Conservation (phyloP, 208 protist genomes). For the Naegleria lovaniensis region DNA sequence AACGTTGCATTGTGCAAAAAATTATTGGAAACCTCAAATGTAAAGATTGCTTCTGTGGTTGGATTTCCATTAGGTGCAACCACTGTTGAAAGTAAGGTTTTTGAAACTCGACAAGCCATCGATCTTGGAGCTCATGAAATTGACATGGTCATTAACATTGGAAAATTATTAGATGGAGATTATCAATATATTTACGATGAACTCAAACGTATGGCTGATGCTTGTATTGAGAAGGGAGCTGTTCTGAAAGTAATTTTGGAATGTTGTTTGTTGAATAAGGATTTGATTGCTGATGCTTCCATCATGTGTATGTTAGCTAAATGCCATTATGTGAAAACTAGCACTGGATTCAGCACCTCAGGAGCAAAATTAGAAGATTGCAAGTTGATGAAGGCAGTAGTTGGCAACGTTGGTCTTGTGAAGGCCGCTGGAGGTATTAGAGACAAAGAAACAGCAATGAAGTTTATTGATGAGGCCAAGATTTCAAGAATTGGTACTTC, state of each 20-base stretch:
- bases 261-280: constrained; percentile 69
- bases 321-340: constrained; percentile 87
- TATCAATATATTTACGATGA: constrained; percentile 74
- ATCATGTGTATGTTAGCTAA: constrained; percentile 70
- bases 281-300: constrained; percentile 73
- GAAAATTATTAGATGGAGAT: constrained; percentile 66
- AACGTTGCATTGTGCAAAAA: constrained; percentile 53
- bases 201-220: constrained; percentile 62
- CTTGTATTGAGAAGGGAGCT: constrained; percentile 39
- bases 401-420: constrained; percentile 63
- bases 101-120: constrained; percentile 63
- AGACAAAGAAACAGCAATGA: constrained; percentile 53
- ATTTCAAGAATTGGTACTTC: constrained; percentile 81
- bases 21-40: constrained; percentile 47
- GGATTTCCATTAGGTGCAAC: constrained; percentile 85
- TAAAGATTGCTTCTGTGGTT: constrained; percentile 61
- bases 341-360: constrained; percentile 78
- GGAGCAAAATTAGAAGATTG: constrained; percentile 75
- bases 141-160: constrained; percentile 89
- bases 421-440: constrained; percentile 85
- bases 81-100: constrained; percentile 64
- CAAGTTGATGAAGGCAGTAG: constrained; percentile 75
- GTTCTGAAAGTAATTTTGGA: constrained; percentile 85
- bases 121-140: constrained; percentile 74
- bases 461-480: constrained; percentile 66